phyloP scores from a whole-genome alignment of 805 yeast species.

The Pichia cabralensis region DNA sequence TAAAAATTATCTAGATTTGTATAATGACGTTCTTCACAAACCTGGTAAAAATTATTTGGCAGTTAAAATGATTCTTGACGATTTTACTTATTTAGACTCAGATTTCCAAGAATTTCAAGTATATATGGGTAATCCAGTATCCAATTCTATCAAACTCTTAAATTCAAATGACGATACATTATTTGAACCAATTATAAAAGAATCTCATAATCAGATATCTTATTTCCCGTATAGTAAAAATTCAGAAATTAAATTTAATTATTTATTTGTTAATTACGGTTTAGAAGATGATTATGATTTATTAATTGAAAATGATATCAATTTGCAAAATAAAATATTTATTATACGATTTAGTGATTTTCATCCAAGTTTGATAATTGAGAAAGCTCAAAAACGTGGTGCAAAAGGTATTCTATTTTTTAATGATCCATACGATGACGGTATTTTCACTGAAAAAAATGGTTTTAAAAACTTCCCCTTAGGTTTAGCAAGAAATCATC shows the following conservation, averaged over 20 bases:
- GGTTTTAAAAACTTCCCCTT: slow-evolving; percentile 50
- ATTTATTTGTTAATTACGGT: slow-evolving; percentile 55
- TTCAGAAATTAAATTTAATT: slow-evolving; percentile 48
- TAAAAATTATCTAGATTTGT: slow-evolving; percentile 12
- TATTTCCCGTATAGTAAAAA: slow-evolving; percentile 58
- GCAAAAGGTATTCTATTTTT: slow-evolving; percentile 53
- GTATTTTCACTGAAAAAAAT: slow-evolving; percentile 40
- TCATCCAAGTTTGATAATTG: slow-evolving; percentile 46
- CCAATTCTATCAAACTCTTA: slow-evolving; percentile 31
- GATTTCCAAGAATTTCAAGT: slow-evolving; percentile 46
- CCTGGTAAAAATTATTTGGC: slow-evolving; percentile 19
- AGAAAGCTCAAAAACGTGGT: slow-evolving; percentile 52
- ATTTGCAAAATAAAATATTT: slow-evolving; percentile 46
- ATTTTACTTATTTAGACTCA: slow-evolving; percentile 28
- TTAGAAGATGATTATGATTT: slow-evolving; percentile 40
- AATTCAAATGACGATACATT: slow-evolving; percentile 27
- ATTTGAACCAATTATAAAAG: slow-evolving; percentile 41
- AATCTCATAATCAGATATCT: slow-evolving; percentile 29
- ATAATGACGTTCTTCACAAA: slow-evolving; percentile 14
- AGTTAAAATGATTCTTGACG: slow-evolving; percentile 11
- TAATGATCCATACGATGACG: slow-evolving; percentile 53
- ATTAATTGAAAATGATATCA: slow-evolving; percentile 31
- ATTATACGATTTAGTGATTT: slow-evolving; percentile 42
- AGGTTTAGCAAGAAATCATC: slow-evolving; percentile 58
- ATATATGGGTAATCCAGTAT: slow-evolving; percentile 43